Evolutionary conservation across 2,329 filamentous ascomycete genomes (phyloP).

Genomic region (Alternaria burnsii): DNA sequence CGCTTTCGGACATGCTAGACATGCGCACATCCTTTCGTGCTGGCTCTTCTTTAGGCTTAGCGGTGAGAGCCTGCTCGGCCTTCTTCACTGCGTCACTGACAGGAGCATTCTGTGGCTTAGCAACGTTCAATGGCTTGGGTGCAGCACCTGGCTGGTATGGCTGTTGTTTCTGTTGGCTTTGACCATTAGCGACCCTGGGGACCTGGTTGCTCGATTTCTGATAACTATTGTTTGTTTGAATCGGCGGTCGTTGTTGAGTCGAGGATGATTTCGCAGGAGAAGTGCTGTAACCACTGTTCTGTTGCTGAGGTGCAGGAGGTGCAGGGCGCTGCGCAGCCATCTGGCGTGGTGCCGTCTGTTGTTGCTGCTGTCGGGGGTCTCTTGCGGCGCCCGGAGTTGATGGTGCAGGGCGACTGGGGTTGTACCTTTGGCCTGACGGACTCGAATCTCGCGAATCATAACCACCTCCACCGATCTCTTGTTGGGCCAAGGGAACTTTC

Average conservation of each 20-base stretch:
- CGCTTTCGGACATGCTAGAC: slow-evolving; percentile 96
- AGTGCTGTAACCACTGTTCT: slow-evolving; percentile 43
- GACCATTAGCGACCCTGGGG: slow-evolving; percentile 57
- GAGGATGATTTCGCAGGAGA: slow-evolving; percentile 41
- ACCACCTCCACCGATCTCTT: slow-evolving; percentile 79
- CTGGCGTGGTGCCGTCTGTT: slow-evolving; percentile 63
- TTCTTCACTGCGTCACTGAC: slow-evolving; percentile 79
- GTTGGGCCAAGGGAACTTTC: slow-evolving; percentile 82
- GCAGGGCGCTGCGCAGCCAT: slow-evolving; percentile 79
- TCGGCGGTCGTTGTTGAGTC: slow-evolving; percentile 40
- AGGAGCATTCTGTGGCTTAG: slow-evolving; percentile 58
- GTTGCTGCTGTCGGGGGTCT: slow-evolving; percentile 53
- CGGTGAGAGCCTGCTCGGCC: slow-evolving; percentile 84
- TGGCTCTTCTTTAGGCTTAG: slow-evolving; percentile 72
- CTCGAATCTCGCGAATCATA: slow-evolving; percentile 57
- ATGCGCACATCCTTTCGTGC: slow-evolving; percentile 94
- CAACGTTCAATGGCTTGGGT: slow-evolving; percentile 64
- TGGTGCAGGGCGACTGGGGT: slow-evolving; percentile 85
- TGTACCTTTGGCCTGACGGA: slow-evolving; percentile 71
- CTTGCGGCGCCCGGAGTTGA: slow-evolving; percentile 69
- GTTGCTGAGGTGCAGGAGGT: slow-evolving; percentile 70
- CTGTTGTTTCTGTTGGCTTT: slow-evolving; percentile 39
- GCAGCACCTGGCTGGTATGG: slow-evolving; percentile 54
- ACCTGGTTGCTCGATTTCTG: slow-evolving; percentile 51
- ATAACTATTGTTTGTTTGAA: slow-evolving; percentile 57